A percentile compares a stretch with the other conserved stretches of the same genome.
These are phyloP conservation scores for Alternaria burnsii DNA, from an alignment of 2,329 filamentous ascomycete genomes.

Conservation along the genomic window DNA sequence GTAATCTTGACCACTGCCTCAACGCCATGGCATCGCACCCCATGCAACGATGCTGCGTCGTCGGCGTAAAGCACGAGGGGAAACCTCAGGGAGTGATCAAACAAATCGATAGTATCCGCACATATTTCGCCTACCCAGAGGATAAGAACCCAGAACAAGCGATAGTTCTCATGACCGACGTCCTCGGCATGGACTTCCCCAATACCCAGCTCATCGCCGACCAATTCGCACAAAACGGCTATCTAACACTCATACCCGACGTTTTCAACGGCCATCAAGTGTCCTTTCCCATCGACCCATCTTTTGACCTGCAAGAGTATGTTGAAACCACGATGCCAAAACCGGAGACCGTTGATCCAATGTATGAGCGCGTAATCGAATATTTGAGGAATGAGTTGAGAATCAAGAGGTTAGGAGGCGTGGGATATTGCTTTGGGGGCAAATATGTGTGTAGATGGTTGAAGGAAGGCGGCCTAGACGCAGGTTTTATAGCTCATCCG, in stretches of 20 bases:
- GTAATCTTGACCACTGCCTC: not conserved
- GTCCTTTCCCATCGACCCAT: slow-evolving; percentile 60
- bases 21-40: slow-evolving; percentile 61
- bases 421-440: slow-evolving; percentile 78
- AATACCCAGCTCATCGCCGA: slow-evolving; percentile 71
- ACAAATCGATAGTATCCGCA: slow-evolving; percentile 54
- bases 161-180: slow-evolving; percentile 63
- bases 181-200: slow-evolving; percentile 65
- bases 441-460: slow-evolving; percentile 71
- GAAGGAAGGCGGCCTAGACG: slow-evolving; percentile 65
- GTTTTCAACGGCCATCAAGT: slow-evolving; percentile 73
- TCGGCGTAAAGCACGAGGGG: slow-evolving; percentile 63
- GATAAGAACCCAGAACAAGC: slow-evolving; percentile 61
- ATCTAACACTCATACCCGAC: slow-evolving; percentile 74
- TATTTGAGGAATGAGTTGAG: slow-evolving; percentile 63
- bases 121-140: slow-evolving; percentile 62
- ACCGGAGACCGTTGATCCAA: slow-evolving; percentile 59
- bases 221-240: slow-evolving; percentile 77
- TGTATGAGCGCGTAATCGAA: slow-evolving; percentile 64
- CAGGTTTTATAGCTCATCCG: slow-evolving; percentile 78
- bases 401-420: slow-evolving; percentile 67
- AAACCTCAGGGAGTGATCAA: slow-evolving; percentile 54
- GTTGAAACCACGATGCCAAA: slow-evolving; percentile 53
- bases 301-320: slow-evolving; percentile 62
- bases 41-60: slow-evolving; percentile 58